Evolutionary conservation across 768 basidiomycete species (phyloP), one percentile per base, ranked within the genome.

Genomic region (Phaeotremella fagi): DNA sequence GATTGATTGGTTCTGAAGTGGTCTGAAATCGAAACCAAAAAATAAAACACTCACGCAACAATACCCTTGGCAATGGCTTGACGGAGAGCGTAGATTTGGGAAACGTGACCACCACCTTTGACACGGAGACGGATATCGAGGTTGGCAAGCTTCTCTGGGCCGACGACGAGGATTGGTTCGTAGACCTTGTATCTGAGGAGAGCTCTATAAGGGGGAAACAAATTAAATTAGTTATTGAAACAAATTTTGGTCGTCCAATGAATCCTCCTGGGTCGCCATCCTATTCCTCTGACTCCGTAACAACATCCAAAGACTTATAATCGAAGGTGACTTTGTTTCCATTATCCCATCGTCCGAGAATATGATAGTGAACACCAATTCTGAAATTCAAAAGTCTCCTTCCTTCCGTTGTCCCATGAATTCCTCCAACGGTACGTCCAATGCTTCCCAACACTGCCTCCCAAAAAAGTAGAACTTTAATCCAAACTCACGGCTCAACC

Each of bases 41-140:
- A 44, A 26, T 18, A 45, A 5, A 27, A 1, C 16, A 74, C 72
- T 61, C 90, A 98, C 46, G 95, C 95, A 68, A 99, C 88, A 61
- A 98, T 77, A 55, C 94, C 95, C 80, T 95, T 97, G 65, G 89
- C 87, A 70, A 99, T 94, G 33, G 95, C 95, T 80, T 99, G 95
- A 60, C 95, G 89, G 75, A 98, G 90, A 60, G 95, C 95, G 79
- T 98, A 99, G 60, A 99, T 82, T 78, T 99, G 94, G 50, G 94
- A 94, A 55, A 90, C 91, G 81, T 98, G 95, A 78, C 95, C 95
- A 82, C 95, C 95, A 75, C 95, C 95, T 78, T 91, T 92, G 64
- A 95, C 94, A 46, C 92, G 89, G 50, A 98, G 88, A 64, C 94
- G 88, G 78, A 99, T 91, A 79, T 99, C 94, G 67, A 98, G 81